These are phyloP conservation scores for Ustilago loliicola DNA, from an alignment of 1,284 basidiomycete genomes.

Conservation along the genomic window DNA sequence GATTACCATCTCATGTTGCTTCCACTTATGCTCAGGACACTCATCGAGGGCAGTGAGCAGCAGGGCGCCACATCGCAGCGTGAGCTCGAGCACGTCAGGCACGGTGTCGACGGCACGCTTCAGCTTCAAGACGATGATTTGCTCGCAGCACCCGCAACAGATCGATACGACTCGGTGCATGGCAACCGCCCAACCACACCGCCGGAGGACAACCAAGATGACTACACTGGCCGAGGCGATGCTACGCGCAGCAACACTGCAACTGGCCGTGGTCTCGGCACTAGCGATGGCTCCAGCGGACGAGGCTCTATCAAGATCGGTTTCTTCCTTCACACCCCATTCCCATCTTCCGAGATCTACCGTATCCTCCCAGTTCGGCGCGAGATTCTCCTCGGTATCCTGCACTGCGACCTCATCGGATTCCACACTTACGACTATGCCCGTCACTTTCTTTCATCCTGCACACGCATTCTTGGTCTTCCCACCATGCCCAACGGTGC, in stretches of 20 bases:
- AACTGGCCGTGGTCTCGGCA: slow-evolving; percentile 50
- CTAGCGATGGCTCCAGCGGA: slow-evolving; percentile 58
- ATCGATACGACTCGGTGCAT: slow-evolving; percentile 14
- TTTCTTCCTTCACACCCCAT: slow-evolving; percentile 98
- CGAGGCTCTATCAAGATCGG: slow-evolving; percentile 77
- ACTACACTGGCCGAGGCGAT: slow-evolving; percentile 30
- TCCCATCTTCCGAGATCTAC: slow-evolving; percentile 98
- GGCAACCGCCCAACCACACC: slow-evolving; percentile 24
- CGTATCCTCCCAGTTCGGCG: slow-evolving; percentile 89
- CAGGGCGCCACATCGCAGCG: slow-evolving; percentile 72
- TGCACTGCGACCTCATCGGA: slow-evolving; percentile 87
- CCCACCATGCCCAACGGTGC: slow-evolving; percentile 97
- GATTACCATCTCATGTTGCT: slow-evolving; percentile 85
- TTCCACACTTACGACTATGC: slow-evolving; percentile 99
- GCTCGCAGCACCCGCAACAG: slow-evolving; percentile 56
- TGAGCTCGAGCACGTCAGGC: slow-evolving; percentile 63
- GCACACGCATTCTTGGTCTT: slow-evolving; percentile 94
- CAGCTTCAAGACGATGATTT: slow-evolving; percentile 56
- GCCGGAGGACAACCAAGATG: slow-evolving; percentile 18
- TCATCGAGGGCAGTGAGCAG: slow-evolving; percentile 77
- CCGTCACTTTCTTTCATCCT: slow-evolving; percentile 97
- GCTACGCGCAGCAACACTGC: slow-evolving; percentile 23
- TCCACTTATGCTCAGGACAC: slow-evolving; percentile 89
- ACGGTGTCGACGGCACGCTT: slow-evolving; percentile 63
- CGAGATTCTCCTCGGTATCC: slow-evolving; percentile 93